Evolutionary conservation across 139 green algal genomes (phyloP).

Genomic region (Spirogloea muscicola): DNA sequence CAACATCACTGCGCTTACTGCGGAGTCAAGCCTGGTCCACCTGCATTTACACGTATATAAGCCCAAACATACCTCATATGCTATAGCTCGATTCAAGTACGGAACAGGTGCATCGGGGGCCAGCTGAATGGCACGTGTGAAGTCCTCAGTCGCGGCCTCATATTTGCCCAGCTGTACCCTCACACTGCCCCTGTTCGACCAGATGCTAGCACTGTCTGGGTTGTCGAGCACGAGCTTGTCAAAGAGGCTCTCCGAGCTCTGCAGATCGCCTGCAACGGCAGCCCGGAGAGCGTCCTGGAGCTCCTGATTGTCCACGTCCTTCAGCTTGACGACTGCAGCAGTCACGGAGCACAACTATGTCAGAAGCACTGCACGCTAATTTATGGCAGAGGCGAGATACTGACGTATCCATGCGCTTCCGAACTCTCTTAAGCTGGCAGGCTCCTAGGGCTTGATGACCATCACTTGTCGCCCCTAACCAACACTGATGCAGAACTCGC

Average conservation of each 20-base stretch:
- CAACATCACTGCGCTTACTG: no score
- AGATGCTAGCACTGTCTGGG: conserved; percentile 21
- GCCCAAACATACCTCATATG: not conserved
- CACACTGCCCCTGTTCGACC: conserved; percentile 34
- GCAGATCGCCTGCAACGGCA: conserved; percentile 27
- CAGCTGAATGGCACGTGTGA: not conserved
- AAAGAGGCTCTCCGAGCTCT: conserved; percentile 19
- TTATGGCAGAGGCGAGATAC: no score
- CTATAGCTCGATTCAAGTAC: not conserved
- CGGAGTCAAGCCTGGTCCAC: no score
- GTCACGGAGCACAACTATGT: no score
- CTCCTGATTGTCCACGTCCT: conserved; percentile 25
- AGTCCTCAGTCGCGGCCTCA: conserved; percentile 21
- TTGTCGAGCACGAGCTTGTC: not conserved
- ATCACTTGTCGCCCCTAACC: no score
- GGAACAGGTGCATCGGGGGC: not conserved
- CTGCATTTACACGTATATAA: not conserved
- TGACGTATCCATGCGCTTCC: no score
- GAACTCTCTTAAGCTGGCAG: no score
- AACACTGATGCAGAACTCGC: no score
- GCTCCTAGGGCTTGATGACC: no score
- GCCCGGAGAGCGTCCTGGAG: conserved; percentile 27
- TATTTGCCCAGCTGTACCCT: conserved; percentile 20
- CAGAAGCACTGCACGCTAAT: no score
- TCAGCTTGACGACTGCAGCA: conserved; percentile 31